Percentiles rank a stretch among this genome's conserved stretches.
Evolutionary conservation across 495 filamentous ascomycete species (phyloP).

Genomic region (Cercophora newfieldiana): DNA sequence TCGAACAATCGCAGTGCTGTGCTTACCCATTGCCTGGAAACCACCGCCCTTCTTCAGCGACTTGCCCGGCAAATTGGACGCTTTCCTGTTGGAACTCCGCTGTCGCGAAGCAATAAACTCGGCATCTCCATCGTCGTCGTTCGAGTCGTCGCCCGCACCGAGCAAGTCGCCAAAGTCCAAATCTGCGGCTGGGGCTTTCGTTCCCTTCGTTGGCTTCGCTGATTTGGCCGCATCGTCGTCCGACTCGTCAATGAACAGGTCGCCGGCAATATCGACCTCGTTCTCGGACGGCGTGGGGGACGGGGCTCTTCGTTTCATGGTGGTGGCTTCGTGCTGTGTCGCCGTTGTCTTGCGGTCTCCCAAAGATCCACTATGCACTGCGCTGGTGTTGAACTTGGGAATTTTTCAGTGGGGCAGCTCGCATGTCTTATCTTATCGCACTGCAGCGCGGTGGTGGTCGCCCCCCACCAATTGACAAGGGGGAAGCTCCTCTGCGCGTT

Average conservation of each 20-base stretch:
- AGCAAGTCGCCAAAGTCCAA: constrained; percentile 47
- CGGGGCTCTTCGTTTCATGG: constrained; percentile 46
- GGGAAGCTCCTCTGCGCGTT: neutral
- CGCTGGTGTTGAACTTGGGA: neutral
- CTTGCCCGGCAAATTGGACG: constrained; percentile 76
- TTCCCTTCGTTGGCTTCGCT: neutral
- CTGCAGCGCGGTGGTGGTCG: neutral
- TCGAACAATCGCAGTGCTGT: neutral
- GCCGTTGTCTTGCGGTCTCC: neutral
- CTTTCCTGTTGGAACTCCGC: constrained; percentile 81
- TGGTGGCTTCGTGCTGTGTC: constrained; percentile 3
- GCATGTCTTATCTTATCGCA: constrained; percentile 22
- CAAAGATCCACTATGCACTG: neutral
- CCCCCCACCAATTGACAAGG: neutral
- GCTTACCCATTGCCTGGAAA: constrained; percentile 88
- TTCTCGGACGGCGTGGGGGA: constrained; percentile 87
- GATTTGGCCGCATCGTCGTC: constrained; percentile 29
- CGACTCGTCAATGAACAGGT: constrained; percentile 62
- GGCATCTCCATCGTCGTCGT: constrained; percentile 68
- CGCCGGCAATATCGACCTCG: constrained; percentile 84
- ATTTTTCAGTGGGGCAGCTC: constrained; percentile 28
- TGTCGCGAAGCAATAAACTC: constrained; percentile 86
- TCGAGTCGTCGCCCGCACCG: constrained; percentile 46
- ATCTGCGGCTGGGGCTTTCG: constrained; percentile 22
- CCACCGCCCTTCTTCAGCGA: constrained; percentile 91